These are phyloP conservation scores for Phellopilus nigrolimitatus DNA, from an alignment of 1,284 basidiomycete genomes.

Conservation along the genomic window DNA sequence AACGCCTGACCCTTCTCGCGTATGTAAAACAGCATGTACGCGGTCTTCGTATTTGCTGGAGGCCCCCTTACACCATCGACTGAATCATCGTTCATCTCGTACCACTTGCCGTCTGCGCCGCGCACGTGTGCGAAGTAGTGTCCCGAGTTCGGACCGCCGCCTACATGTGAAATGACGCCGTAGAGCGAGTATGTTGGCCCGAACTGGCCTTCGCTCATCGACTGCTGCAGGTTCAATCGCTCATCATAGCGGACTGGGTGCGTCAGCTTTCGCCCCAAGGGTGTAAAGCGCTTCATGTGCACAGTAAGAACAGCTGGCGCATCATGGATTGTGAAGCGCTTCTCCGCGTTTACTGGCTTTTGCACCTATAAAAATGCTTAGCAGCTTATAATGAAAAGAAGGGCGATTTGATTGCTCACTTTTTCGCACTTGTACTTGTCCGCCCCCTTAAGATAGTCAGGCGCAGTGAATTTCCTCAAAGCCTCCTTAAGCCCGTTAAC, in stretches of 20 bases:
- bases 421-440: constrained; percentile 99
- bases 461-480: constrained; percentile 76
- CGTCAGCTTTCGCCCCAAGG: constrained; percentile 82
- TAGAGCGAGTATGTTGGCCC: constrained; percentile 86
- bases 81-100: constrained; percentile 90
- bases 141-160: constrained; percentile 89
- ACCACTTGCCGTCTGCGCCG: constrained; percentile 72
- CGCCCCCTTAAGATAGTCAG: constrained; percentile 81
- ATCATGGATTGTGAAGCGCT: constrained; percentile 83
- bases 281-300: constrained; percentile 96
- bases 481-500: constrained; percentile 68
- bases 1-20: constrained; percentile 70
- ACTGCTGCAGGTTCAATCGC: constrained; percentile 68
- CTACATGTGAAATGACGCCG: constrained; percentile 91
- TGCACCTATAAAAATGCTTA: constrained; percentile 59
- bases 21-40: constrained; percentile 93
- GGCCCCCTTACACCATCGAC: constrained; percentile 45
- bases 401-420: constrained; percentile 49
- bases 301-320: constrained; percentile 90
- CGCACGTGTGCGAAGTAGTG: constrained; percentile 93
- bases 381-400: constrained; percentile 2
- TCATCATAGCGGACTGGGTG: constrained; percentile 79
- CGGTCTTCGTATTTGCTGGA: constrained; percentile 66
- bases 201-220: constrained; percentile 77
- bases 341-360: constrained; percentile 83